A percentile compares a stretch with the other conserved stretches of the same genome.
These are phyloP conservation scores for Crithidia acanthocephali DNA, from an alignment of 208 protist species.

Conservation along the genomic window DNA sequence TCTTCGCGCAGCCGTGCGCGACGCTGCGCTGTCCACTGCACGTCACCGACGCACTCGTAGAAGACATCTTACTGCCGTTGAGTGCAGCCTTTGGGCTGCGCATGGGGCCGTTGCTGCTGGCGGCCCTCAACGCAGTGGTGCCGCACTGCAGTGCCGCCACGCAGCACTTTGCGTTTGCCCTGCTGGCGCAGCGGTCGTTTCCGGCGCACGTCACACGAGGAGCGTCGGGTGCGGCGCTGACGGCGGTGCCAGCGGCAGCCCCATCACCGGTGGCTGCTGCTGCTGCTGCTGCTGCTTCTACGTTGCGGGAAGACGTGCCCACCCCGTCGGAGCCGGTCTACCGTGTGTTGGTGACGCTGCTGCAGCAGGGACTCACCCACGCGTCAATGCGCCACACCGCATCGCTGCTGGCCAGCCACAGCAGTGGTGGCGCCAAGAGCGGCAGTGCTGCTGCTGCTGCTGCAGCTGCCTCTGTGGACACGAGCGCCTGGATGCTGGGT, in stretches of 20 bases:
- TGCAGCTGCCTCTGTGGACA: no score
- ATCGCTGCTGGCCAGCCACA: no score
- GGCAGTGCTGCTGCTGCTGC: background rate
- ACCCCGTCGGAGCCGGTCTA: constrained; percentile 29
- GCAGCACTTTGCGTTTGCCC: constrained; percentile 20
- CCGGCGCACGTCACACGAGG: background rate
- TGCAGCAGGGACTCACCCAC: constrained; percentile 15
- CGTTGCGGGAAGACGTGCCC: constrained; percentile 16
- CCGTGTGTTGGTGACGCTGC: constrained; percentile 26
- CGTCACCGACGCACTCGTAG: constrained; percentile 44
- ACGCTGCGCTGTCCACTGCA: constrained; percentile 46
- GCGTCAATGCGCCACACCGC: no score
- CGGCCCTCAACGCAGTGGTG: constrained; percentile 41
- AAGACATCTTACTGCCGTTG: constrained; percentile 42
- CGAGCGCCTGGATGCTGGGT: background rate
- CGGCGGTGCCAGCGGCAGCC: background rate
- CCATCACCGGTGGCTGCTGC: background rate
- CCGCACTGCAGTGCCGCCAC: constrained; percentile 30
- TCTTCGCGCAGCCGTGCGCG: constrained; percentile 62
- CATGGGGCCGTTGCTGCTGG: constrained; percentile 51
- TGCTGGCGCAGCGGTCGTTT: constrained; percentile 27
- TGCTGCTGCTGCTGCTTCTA: background rate
- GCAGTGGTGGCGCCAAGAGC: no score
- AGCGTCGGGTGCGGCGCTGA: background rate
- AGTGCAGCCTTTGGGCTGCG: constrained; percentile 46